These are phyloP conservation scores for Lentinula edodes DNA, from an alignment of 768 basidiomycete species.

Conservation along the genomic window DNA sequence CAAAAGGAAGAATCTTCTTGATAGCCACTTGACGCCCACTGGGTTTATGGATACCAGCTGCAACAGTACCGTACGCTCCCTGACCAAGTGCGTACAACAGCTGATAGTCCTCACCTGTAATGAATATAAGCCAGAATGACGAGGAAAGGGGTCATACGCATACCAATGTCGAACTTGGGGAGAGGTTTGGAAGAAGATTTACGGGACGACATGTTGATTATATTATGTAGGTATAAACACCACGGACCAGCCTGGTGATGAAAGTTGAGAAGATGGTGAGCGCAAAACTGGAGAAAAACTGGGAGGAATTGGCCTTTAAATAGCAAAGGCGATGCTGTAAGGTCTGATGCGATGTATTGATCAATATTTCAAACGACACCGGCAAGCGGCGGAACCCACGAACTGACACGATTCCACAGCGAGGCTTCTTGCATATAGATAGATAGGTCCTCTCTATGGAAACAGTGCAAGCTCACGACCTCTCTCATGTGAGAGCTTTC, in stretches of 20 bases:
- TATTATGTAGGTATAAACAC: conserved; percentile 21
- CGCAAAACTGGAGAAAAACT: neutral
- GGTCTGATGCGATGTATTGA: neutral
- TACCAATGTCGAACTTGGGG: conserved; percentile 71
- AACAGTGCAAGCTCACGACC: too few species aligned
- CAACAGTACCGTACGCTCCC: conserved; percentile 89
- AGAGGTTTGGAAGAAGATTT: conserved; percentile 57
- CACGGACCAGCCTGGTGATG: conserved; percentile 37
- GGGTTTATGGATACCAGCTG: conserved; percentile 80
- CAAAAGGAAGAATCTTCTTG: conserved; percentile 94
- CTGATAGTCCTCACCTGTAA: conserved; percentile 65
- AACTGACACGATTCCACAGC: too few species aligned
- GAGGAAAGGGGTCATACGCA: conserved; percentile 8
- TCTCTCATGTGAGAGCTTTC: too few species aligned
- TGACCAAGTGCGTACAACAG: conserved; percentile 73
- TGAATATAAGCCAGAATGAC: conserved; percentile 4
- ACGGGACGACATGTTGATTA: conserved; percentile 41
- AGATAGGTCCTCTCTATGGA: too few species aligned
- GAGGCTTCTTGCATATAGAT: too few species aligned
- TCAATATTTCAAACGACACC: neutral
- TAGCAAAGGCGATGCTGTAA: neutral
- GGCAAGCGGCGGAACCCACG: neutral
- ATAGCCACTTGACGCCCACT: conserved; percentile 85
- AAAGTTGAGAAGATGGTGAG: neutral
- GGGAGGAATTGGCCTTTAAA: neutral